phyloP scores from a whole-genome alignment of 2,329 filamentous ascomycete genomes.

The Cladosporium austrohemisphaericum region DNA sequence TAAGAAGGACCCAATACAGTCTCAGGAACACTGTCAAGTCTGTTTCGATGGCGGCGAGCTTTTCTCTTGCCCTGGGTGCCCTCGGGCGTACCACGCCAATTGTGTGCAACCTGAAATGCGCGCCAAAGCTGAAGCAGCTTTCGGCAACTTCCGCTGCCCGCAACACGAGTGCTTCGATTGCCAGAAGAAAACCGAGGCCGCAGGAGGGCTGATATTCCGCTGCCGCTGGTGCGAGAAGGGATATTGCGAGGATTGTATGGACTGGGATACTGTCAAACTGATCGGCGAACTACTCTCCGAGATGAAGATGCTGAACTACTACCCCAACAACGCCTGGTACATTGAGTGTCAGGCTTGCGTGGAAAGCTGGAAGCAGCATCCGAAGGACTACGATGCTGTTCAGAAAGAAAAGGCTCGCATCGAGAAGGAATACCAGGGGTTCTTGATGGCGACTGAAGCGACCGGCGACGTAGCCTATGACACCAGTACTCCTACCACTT shows the following conservation, averaged over 20 bases:
- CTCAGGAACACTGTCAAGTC: slow-evolving; percentile 52
- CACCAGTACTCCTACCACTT: slow-evolving; percentile 19
- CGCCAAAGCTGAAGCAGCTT: slow-evolving; percentile 40
- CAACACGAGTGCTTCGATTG: slow-evolving; percentile 56
- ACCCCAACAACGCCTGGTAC: slow-evolving; percentile 47
- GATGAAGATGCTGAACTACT: slow-evolving; percentile 49
- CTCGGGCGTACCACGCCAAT: slow-evolving; percentile 50
- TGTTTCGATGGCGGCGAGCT: slow-evolving; percentile 51
- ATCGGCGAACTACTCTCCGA: slow-evolving; percentile 52
- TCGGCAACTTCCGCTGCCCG: slow-evolving; percentile 49
- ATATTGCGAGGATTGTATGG: slow-evolving; percentile 58
- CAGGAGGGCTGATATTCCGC: slow-evolving; percentile 48
- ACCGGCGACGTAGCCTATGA: not conserved
- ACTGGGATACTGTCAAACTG: slow-evolving; percentile 49
- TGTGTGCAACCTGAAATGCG: slow-evolving; percentile 46
- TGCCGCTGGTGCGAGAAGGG: slow-evolving; percentile 55
- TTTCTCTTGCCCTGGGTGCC: slow-evolving; percentile 50
- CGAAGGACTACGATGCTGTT: slow-evolving; percentile 15
- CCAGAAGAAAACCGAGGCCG: slow-evolving; percentile 48
- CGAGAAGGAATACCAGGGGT: slow-evolving; percentile 15
- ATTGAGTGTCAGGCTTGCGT: slow-evolving; percentile 49
- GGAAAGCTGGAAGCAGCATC: slow-evolving; percentile 33
- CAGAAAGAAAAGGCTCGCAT: slow-evolving; percentile 18
- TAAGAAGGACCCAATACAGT: slow-evolving; percentile 46
- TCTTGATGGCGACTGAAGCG: not conserved